A percentile compares a stretch with the other conserved stretches of the same genome.
Evolutionary conservation across 352 stramenopile genomes (phyloP).

Genomic region (Sclerospora graminicola): DNA sequence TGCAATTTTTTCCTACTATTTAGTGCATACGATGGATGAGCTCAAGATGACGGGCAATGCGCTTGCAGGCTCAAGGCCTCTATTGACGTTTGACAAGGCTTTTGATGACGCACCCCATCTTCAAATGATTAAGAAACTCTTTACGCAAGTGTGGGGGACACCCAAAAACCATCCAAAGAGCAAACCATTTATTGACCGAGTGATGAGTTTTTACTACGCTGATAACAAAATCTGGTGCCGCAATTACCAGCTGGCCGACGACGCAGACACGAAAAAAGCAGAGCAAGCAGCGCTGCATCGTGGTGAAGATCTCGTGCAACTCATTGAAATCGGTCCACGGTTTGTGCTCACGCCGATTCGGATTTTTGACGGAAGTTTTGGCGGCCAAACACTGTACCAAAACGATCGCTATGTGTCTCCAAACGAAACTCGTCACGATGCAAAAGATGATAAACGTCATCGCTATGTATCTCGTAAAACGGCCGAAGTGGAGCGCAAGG

Average conservation of each 20-base stretch:
- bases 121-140: constrained; percentile 94
- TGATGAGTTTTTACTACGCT: constrained; percentile 95
- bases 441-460: constrained; percentile 90
- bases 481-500: constrained; percentile 70
- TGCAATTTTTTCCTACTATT: background rate
- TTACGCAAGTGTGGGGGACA: constrained; percentile 92
- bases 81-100: constrained; percentile 95
- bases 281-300: constrained; percentile 73
- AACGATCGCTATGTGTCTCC: constrained; percentile 97
- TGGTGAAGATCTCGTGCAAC: constrained; percentile 86
- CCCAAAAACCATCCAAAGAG: constrained; percentile 97
- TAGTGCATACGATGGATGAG: constrained; percentile 99
- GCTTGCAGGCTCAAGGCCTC: constrained; percentile 92
- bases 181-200: constrained; percentile 99
- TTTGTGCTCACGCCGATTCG: constrained; percentile 98
- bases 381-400: constrained; percentile 96
- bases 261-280: constrained; percentile 89
- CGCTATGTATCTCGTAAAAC: constrained; percentile 89
- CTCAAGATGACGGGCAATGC: constrained; percentile 99
- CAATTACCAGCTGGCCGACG: constrained; percentile 93
- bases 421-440: constrained; percentile 83
- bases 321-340: constrained; percentile 98
- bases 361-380: constrained; percentile 98
- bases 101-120: constrained; percentile 90
- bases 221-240: constrained; percentile 96